Conservation (phyloP, 1,284 basidiomycete genomes). For the Trichosporon coremiiforme region DNA sequence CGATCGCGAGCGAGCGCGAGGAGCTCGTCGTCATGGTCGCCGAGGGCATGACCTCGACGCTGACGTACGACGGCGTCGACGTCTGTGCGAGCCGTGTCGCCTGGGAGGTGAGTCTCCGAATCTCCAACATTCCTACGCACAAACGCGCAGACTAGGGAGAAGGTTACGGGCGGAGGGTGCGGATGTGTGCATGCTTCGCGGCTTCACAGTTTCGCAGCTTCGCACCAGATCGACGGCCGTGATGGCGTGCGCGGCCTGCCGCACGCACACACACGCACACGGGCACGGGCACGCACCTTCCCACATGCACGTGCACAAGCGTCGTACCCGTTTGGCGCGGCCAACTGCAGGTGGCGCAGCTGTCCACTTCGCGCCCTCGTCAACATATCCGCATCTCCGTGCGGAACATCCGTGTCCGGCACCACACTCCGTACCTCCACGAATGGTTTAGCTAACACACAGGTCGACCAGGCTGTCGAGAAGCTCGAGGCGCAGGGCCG, state of each 20-base stretch:
- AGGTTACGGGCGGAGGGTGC: neutral
- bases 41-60: conserved; percentile 47
- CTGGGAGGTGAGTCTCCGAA: conserved; percentile 41
- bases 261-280: conserved; percentile 2
- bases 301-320: neutral
- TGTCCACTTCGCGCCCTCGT: neutral
- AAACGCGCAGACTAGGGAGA: neutral
- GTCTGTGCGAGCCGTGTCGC: conserved; percentile 53
- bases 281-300: conserved; percentile 2
- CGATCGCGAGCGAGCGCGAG: conserved; percentile 18
- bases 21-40: conserved; percentile 50
- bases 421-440: neutral
- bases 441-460: neutral
- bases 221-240: neutral
- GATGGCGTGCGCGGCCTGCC: neutral
- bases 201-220: conserved; percentile 6
- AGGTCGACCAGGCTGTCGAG: conserved; percentile 47
- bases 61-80: conserved; percentile 55
- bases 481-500: conserved; percentile 41
- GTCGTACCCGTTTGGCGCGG: neutral
- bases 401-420: neutral
- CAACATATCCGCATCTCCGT: neutral
- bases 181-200: neutral
- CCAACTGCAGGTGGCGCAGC: neutral
- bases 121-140: neutral